Conservation (phyloP, 768 basidiomycete species). For the Boletus pseudo-olivaceus region DNA sequence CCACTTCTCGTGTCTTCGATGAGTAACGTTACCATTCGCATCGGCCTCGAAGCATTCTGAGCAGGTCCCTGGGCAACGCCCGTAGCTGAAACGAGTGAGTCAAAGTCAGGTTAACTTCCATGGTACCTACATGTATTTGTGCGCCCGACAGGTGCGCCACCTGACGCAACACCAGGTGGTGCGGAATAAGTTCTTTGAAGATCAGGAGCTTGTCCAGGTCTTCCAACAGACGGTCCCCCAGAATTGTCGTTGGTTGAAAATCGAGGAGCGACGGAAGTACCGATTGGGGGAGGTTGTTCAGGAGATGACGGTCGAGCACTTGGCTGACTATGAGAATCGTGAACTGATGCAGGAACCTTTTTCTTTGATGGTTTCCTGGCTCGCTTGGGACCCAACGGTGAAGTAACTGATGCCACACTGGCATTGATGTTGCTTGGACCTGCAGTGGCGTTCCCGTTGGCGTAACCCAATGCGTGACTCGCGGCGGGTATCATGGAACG, state of each 20-base stretch:
- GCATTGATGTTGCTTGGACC: background rate
- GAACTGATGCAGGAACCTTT: background rate
- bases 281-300: conserved; percentile 1
- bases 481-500: conserved; percentile 2
- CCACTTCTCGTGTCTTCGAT: conserved; percentile 61
- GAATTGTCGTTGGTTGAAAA: conserved; percentile 1
- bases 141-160: conserved; percentile 21
- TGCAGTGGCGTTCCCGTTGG: conserved; percentile 4
- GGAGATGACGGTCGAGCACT: conserved; percentile 9
- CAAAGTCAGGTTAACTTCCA: background rate
- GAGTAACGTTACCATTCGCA: conserved; percentile 62
- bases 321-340: background rate
- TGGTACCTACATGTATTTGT: conserved; percentile 34
- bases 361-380: conserved; percentile 13
- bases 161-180: background rate
- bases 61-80: conserved; percentile 8
- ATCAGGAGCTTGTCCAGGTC: background rate
- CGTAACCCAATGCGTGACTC: background rate
- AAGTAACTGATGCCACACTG: background rate
- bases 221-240: background rate
- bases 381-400: conserved; percentile 3
- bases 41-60: conserved; percentile 15
- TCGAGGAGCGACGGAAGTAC: background rate
- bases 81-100: conserved; percentile 14
- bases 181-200: background rate